Evolutionary conservation across 345 rosid genomes (phyloP).

Genomic region (Streptanthus diversifolius): DNA sequence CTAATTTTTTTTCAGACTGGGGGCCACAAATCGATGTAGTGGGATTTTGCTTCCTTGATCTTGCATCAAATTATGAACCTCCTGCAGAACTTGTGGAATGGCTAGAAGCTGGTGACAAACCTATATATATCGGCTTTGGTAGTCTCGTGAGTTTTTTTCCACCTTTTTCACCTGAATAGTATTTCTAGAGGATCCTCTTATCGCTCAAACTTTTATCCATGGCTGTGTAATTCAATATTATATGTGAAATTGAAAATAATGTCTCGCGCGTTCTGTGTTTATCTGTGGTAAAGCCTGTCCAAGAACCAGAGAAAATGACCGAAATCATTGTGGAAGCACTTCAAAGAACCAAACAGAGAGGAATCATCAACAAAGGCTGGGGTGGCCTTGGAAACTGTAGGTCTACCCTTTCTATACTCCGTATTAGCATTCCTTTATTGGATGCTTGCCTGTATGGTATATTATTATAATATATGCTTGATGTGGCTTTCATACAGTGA

Average conservation of each 20-base stretch:
- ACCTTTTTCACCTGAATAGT: background rate
- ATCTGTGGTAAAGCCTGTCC: slow-evolving; percentile 59
- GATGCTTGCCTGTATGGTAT: slow-evolving; percentile 8
- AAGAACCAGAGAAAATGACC: slow-evolving; percentile 90
- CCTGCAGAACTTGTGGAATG: slow-evolving; percentile 78
- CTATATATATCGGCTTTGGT: slow-evolving; percentile 95
- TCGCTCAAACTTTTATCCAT: background rate
- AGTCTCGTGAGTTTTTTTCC: slow-evolving; percentile 77
- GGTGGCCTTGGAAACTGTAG: slow-evolving; percentile 92
- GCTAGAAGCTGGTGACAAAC: slow-evolving; percentile 89
- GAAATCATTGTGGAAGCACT: slow-evolving; percentile 73
- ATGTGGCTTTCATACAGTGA: slow-evolving; percentile 56
- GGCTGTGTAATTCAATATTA: background rate
- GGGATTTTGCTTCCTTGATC: slow-evolving; percentile 99
- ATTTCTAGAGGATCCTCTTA: background rate
- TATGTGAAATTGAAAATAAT: slow-evolving; percentile 1
- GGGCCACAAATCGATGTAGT: slow-evolving; percentile 94
- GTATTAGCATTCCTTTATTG: background rate
- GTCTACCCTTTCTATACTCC: slow-evolving; percentile 25
- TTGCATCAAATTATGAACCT: slow-evolving; percentile 94
- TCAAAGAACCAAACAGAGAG: slow-evolving; percentile 78
- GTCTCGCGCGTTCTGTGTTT: slow-evolving; percentile 7
- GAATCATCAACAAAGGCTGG: slow-evolving; percentile 99
- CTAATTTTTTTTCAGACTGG: slow-evolving; percentile 63
- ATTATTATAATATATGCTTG: background rate